These are phyloP conservation scores for Venturia carpophila DNA, from an alignment of 2,329 filamentous ascomycete genomes.

Conservation along the genomic window DNA sequence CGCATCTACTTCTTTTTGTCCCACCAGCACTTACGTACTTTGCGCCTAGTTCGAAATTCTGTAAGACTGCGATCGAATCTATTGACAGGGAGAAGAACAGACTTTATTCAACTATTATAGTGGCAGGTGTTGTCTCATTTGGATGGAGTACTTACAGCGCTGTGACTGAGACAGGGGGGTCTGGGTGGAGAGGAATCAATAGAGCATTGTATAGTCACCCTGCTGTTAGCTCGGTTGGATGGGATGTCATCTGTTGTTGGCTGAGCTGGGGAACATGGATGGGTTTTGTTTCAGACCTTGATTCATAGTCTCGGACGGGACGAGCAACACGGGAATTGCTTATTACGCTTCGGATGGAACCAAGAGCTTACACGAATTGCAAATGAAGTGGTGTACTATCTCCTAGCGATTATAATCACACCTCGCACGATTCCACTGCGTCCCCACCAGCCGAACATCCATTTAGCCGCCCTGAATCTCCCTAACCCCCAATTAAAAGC, in stretches of 20 bases:
- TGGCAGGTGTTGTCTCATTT: not conserved
- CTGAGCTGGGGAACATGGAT: conserved; percentile 23
- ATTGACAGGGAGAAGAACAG: not conserved
- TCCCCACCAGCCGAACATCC: conserved; percentile 38
- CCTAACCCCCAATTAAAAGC: conserved; percentile 33
- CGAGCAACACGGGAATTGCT: too few species aligned
- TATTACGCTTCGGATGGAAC: too few species aligned
- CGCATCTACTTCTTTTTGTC: conserved; percentile 25
- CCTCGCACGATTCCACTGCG: conserved; percentile 33
- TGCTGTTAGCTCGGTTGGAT: conserved; percentile 30
- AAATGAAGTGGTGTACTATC: conserved; percentile 18
- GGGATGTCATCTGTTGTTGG: conserved; percentile 32
- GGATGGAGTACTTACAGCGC: not conserved
- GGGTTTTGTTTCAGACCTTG: not conserved
- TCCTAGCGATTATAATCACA: conserved; percentile 34
- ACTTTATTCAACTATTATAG: not conserved
- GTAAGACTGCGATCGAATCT: not conserved
- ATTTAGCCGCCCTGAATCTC: conserved; percentile 28
- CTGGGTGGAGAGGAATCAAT: not conserved
- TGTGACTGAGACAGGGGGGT: not conserved
- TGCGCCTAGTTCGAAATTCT: not conserved
- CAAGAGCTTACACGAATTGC: too few species aligned
- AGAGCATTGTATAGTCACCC: conserved; percentile 28
- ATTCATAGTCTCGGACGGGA: not conserved
- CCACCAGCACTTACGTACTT: conserved; percentile 17